Base-by-base conservation (phyloP, 768 basidiomycete genomes). In the Naganishia friedmannii region DNA sequence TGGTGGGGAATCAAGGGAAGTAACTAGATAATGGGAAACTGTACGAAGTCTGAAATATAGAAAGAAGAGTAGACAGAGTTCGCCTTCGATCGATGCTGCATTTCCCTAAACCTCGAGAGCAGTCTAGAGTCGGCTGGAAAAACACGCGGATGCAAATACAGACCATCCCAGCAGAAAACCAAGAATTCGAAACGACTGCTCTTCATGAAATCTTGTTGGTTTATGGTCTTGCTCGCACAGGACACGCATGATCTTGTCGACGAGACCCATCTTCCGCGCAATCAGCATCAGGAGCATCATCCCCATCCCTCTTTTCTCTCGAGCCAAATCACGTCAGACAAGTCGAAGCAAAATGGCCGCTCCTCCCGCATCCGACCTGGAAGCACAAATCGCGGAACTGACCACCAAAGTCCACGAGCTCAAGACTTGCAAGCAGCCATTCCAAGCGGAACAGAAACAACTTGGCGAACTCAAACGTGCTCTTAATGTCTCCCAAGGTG, bases 401-500 rank as follows among this genome's bases (percentile, higher is more conserved):
- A 77, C 78, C 60, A 54, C 46, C 37, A 60, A 68, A 19, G 78
- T 80, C 71, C 75, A 75, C 42, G 72, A 74, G 29, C 73, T 80
- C 39, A 80, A 80, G 63, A 65, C 75, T 31, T 71, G 71, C 34
- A 76, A 75, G 45, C 66, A 75, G 48, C 77, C 79, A 56, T 78
- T 76, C 34, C 67, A 74, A 15, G 67, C 72, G 28, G 73, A 77
- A 57, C 73, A 79, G 12, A 76, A 79, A 31, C 76, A 77, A 68
- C 77, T 81, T 77, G 75, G 77, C 55, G 65, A 65, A 6, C 73
- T 80, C 31, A 82, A 78, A 83, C 60, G 83, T 83, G 75, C 57
- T 65, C 63, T 56, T 65, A 82, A 79, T 55, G 85, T 83, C 53
- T 84, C 82, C 10, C 84, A 81, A 19, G 84, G 78, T 58, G 72